phyloP scores from a whole-genome alignment of 306 rosid species.

The Canavalia ensiformis region DNA sequence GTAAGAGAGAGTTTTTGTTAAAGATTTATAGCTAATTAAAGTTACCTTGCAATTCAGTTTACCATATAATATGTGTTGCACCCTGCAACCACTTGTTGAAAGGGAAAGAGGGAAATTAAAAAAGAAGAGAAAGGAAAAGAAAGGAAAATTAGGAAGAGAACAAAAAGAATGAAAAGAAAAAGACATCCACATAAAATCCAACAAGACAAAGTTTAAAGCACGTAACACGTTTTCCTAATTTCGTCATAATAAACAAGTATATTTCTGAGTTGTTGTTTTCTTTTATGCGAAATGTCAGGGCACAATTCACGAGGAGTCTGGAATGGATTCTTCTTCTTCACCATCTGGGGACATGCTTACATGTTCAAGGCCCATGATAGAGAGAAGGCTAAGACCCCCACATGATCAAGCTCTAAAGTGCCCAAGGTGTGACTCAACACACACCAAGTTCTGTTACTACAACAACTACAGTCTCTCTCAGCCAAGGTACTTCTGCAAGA shows the following conservation, averaged over 20 bases:
- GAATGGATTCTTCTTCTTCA: conserved; percentile 74
- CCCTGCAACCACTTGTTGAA: conserved; percentile 23
- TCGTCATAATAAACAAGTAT: not conserved
- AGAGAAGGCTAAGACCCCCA: conserved; percentile 82
- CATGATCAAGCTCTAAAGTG: conserved; percentile 89
- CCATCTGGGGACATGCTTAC: conserved; percentile 71
- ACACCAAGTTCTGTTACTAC: conserved; percentile 99
- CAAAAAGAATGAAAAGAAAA: conserved; percentile 50
- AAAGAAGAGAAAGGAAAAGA: conserved; percentile 36
- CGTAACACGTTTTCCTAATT: conserved; percentile 20
- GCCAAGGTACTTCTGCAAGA: conserved; percentile 97
- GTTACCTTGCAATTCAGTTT: not conserved
- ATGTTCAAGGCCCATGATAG: conserved; percentile 78
- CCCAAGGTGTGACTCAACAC: conserved; percentile 96
- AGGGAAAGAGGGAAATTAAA: not conserved
- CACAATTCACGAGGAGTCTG: conserved; percentile 76
- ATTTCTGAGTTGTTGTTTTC: not conserved
- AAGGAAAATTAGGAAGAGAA: conserved; percentile 46
- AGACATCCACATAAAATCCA: conserved; percentile 30
- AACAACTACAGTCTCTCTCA: conserved; percentile 98
- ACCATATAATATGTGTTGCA: not conserved
- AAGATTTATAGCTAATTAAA: not conserved
- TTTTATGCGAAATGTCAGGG: conserved; percentile 60
- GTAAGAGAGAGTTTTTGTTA: not conserved
- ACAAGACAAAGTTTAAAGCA: conserved; percentile 1